These are phyloP conservation scores for Blastobotrys capitulatus DNA, from an alignment of 1,139 yeast species.

Conservation along the genomic window DNA sequence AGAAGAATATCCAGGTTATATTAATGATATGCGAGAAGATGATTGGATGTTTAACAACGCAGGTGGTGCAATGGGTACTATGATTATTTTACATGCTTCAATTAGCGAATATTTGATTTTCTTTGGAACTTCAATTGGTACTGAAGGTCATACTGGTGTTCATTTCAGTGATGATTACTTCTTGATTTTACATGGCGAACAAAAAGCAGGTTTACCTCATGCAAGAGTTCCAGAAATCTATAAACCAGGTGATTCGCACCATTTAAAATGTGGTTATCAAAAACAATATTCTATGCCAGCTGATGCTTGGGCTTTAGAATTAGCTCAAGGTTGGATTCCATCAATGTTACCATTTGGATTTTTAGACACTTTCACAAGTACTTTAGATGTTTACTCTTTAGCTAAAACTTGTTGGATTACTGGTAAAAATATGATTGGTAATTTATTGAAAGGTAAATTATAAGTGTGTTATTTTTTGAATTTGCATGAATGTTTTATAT, in stretches of 20 bases:
- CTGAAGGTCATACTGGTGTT: conserved; percentile 96
- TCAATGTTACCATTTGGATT: conserved; percentile 96
- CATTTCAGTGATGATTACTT: conserved; percentile 97
- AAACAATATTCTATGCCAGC: conserved; percentile 85
- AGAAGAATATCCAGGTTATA: conserved; percentile 58
- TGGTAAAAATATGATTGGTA: conserved; percentile 67
- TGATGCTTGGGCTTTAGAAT: conserved; percentile 73
- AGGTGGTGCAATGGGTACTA: conserved; percentile 98
- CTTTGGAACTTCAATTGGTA: conserved; percentile 85
- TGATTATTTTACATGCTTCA: conserved; percentile 96
- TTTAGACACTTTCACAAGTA: conserved; percentile 70
- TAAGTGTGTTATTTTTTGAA: too few relatives aligned
- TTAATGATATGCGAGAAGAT: conserved; percentile 63
- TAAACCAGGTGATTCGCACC: conserved; percentile 70
- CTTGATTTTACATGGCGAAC: conserved; percentile 77
- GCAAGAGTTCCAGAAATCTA: conserved; percentile 60
- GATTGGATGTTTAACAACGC: conserved; percentile 98
- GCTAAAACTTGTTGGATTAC: conserved; percentile 66
- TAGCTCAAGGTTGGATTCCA: conserved; percentile 99
- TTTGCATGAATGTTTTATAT: too few relatives aligned
- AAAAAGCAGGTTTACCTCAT: conserved; percentile 63
- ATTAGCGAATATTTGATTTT: conserved; percentile 84
- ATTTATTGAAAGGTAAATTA: conserved; percentile 64
- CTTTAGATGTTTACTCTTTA: conserved; percentile 73
- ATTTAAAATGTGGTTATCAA: conserved; percentile 60